Conservation (phyloP, 1,284 basidiomycete genomes). For the Irpex sp. region DNA sequence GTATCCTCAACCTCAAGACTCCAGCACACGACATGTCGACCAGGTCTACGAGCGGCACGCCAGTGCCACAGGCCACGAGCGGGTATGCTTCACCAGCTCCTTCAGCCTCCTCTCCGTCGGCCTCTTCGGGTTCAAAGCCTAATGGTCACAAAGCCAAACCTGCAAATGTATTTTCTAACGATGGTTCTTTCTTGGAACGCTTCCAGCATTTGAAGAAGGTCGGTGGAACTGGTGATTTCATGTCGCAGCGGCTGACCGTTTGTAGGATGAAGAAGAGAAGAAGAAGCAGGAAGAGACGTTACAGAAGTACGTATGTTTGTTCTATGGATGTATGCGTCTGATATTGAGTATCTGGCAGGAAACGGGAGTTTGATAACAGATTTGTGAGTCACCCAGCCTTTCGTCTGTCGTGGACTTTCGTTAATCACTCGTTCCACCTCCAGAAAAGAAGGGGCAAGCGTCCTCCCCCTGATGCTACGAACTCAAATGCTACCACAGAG, state of each 20-base stretch:
- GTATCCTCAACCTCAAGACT: not conserved
- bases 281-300: conserved; percentile 48
- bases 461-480: conserved; percentile 36
- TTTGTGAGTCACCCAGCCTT: conserved; percentile 45
- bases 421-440: conserved; percentile 8
- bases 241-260: not conserved
- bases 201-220: conserved; percentile 52
- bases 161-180: conserved; percentile 54
- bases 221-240: conserved; percentile 6
- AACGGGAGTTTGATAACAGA: conserved; percentile 54
- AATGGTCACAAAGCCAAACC: conserved; percentile 38
- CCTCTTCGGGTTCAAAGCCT: conserved; percentile 23
- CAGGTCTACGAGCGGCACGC: conserved; percentile 6
- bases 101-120: conserved; percentile 16
- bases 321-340: not conserved
- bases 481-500: conserved; percentile 30
- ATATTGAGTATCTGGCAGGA: conserved; percentile 36
- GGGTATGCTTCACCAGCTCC: conserved; percentile 29
- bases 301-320: conserved; percentile 34
- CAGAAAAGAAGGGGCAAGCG: conserved; percentile 65
- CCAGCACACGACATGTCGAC: conserved; percentile 16
- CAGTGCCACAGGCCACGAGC: conserved; percentile 23
- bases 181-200: conserved; percentile 57
- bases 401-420: not conserved
- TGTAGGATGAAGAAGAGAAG: conserved; percentile 57